Evolutionary conservation across 352 stramenopile genomes (phyloP).

Genomic region (Globisporangium polare): DNA sequence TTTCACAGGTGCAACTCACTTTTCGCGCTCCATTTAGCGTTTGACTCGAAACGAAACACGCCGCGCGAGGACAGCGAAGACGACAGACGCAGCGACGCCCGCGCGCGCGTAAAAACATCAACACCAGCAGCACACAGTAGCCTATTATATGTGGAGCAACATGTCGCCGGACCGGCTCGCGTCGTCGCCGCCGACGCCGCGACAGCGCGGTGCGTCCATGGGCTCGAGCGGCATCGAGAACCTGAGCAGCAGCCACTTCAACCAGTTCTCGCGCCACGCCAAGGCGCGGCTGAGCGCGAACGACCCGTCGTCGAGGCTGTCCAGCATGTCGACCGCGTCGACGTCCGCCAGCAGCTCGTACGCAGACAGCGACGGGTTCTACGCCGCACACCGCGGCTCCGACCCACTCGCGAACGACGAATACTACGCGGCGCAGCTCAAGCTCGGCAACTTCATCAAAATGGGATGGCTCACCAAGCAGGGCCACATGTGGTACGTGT

Average conservation of each 20-base stretch:
- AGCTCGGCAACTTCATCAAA: constrained; percentile 71
- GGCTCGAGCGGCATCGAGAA: constrained; percentile 16
- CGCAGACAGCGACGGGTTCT: constrained; percentile 23
- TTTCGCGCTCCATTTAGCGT: neutral
- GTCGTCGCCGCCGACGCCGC: constrained; percentile 9
- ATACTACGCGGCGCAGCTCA: constrained; percentile 60
- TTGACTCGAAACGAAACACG: neutral
- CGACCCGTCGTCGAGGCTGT: neutral
- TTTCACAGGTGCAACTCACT: neutral
- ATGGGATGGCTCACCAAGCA: constrained; percentile 86
- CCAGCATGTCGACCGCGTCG: neutral
- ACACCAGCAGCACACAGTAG: neutral
- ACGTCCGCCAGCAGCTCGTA: neutral
- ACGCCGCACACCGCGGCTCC: constrained; percentile 41
- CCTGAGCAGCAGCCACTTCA: constrained; percentile 9
- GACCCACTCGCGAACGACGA: constrained; percentile 65
- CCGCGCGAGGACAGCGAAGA: neutral
- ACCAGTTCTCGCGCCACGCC: constrained; percentile 14
- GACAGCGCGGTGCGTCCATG: constrained; percentile 13
- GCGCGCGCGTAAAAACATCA: too few relatives aligned
- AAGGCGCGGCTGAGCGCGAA: constrained; percentile 13
- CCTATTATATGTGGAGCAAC: neutral
- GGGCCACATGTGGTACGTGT: constrained; percentile 63
- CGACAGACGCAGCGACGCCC: neutral
- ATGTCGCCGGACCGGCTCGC: neutral